These are phyloP conservation scores for Volutella citrinella DNA, from an alignment of 2,329 filamentous ascomycete species.

Conservation along the genomic window DNA sequence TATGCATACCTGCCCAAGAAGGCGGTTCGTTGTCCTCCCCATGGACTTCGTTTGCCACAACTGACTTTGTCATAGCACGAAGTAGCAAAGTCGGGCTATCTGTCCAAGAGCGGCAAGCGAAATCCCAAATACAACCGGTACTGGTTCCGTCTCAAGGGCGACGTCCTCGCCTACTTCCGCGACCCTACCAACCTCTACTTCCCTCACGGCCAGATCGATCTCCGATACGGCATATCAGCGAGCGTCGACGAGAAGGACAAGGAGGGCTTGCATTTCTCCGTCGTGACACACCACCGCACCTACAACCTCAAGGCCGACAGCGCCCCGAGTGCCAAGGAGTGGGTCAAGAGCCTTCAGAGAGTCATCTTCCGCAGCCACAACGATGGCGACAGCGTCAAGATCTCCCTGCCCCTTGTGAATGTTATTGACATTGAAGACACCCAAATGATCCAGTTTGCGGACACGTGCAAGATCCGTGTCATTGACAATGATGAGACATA, in stretches of 20 bases:
- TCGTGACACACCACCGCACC: slow-evolving; percentile 77
- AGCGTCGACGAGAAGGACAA: slow-evolving; percentile 72
- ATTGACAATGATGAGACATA: slow-evolving; percentile 93
- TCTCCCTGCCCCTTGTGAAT: slow-evolving; percentile 83
- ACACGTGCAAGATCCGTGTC: slow-evolving; percentile 90
- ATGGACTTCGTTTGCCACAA: background rate
- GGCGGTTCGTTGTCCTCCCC: slow-evolving; percentile 53
- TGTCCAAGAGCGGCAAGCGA: slow-evolving; percentile 83
- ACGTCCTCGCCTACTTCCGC: slow-evolving; percentile 86
- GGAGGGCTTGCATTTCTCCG: slow-evolving; percentile 72
- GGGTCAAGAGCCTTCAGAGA: slow-evolving; percentile 90
- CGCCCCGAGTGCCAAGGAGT: slow-evolving; percentile 83
- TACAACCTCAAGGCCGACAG: slow-evolving; percentile 92
- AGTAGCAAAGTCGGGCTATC: slow-evolving; percentile 80
- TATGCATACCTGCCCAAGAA: slow-evolving; percentile 97
- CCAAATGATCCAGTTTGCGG: slow-evolving; percentile 84
- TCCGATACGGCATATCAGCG: slow-evolving; percentile 90
- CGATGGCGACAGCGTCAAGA: slow-evolving; percentile 95
- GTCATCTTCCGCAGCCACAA: slow-evolving; percentile 96
- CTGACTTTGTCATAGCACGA: slow-evolving; percentile 56
- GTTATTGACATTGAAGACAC: slow-evolving; percentile 91
- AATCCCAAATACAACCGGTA: slow-evolving; percentile 87
- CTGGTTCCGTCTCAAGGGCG: slow-evolving; percentile 90
- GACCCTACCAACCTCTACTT: slow-evolving; percentile 87
- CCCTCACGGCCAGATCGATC: slow-evolving; percentile 84